Conservation (phyloP, 2,329 filamentous ascomycete species). For the Salinomyces thailandicus region DNA sequence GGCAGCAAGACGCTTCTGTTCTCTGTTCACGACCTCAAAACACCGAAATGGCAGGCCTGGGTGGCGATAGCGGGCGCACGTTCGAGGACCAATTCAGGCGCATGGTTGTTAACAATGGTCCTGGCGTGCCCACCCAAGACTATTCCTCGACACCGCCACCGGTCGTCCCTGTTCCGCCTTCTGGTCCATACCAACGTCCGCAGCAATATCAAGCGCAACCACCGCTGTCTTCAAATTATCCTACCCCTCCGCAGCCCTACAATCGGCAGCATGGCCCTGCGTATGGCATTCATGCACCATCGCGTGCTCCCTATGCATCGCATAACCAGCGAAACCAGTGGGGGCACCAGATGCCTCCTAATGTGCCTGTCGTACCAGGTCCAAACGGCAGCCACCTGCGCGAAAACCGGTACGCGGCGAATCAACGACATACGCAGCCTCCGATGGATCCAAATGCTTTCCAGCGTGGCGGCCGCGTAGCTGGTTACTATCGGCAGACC, state of each 20-base stretch:
- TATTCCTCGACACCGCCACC: background rate
- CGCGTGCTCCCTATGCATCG: background rate
- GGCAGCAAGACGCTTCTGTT: no score
- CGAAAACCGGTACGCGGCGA: constrained; percentile 4
- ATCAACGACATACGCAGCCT: constrained; percentile 5
- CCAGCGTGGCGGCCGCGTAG: constrained; percentile 15
- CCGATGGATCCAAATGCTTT: constrained; percentile 24
- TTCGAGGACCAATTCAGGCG: constrained; percentile 50
- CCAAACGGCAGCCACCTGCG: background rate
- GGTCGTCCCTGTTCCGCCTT: constrained; percentile 6
- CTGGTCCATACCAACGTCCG: background rate
- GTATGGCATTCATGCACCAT: background rate
- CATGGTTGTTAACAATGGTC: constrained; percentile 45
- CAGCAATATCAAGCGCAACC: background rate
- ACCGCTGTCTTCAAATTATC: background rate
- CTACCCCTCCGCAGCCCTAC: background rate
- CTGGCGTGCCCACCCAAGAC: background rate
- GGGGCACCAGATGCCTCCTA: constrained; percentile 6
- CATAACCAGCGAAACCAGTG: constrained; percentile 1
- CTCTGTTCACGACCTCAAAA: no score
- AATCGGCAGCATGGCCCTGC: background rate
- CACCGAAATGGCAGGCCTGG: background rate
- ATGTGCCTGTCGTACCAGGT: background rate
- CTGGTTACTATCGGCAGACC: constrained; percentile 11
- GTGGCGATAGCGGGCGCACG: background rate